phyloP scores from a whole-genome alignment of 768 basidiomycete genomes.

The Mycena rosella region DNA sequence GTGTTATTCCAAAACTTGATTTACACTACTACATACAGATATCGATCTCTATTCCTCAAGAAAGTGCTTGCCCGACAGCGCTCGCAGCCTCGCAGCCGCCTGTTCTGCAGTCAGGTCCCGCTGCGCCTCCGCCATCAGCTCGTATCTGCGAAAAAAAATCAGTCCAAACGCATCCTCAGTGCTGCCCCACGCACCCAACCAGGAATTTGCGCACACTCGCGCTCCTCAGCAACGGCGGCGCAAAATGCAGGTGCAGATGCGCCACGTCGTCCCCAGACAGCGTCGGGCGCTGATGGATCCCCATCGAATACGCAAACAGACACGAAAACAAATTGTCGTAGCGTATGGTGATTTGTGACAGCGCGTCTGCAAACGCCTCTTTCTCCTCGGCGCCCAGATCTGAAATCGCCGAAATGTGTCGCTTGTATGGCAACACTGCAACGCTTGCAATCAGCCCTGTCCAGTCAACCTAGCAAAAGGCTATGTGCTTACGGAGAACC shows the following conservation, averaged over 20 bases:
- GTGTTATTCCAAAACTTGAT: too few relatives aligned
- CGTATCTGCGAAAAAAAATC: constrained; percentile 66
- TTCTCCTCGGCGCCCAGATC: constrained; percentile 74
- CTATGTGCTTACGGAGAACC: constrained; percentile 66
- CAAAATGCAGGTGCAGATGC: constrained; percentile 90
- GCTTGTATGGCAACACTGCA: constrained; percentile 79
- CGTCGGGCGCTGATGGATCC: constrained; percentile 87
- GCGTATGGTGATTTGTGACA: constrained; percentile 72
- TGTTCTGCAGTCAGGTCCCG: constrained; percentile 92
- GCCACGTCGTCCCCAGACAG: constrained; percentile 69
- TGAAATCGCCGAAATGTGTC: constrained; percentile 81
- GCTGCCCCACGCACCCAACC: constrained; percentile 73
- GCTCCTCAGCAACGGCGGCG: constrained; percentile 86
- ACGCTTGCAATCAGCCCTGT: constrained; percentile 9
- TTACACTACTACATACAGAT: neutral
- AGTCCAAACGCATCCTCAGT: neutral
- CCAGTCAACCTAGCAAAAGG: neutral
- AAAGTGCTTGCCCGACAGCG: constrained; percentile 26
- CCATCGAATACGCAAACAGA: constrained; percentile 96
- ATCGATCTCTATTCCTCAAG: constrained; percentile 14
- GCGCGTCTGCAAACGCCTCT: constrained; percentile 71
- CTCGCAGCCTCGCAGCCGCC: constrained; percentile 76
- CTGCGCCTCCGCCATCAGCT: constrained; percentile 92
- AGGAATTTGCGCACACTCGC: constrained; percentile 90
- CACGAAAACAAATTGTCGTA: constrained; percentile 88